These are phyloP conservation scores for Corchorus olitorius DNA, from an alignment of 345 rosid species.

Conservation along the genomic window DNA sequence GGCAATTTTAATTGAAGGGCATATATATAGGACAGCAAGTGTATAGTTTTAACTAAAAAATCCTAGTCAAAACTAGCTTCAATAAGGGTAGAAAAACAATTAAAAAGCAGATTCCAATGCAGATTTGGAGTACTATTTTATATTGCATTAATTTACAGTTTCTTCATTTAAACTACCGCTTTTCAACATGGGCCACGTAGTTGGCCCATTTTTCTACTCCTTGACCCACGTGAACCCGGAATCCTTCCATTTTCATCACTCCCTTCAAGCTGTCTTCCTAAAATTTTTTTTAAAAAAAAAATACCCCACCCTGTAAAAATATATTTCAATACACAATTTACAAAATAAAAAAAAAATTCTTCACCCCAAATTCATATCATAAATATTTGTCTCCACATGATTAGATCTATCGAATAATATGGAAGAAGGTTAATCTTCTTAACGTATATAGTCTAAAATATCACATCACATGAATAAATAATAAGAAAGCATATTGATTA, in stretches of 20 bases:
- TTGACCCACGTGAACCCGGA: slow-evolving; percentile 21
- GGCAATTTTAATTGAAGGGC: not conserved
- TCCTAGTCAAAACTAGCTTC: not conserved
- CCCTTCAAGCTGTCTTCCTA: not conserved
- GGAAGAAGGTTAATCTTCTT: too few species aligned
- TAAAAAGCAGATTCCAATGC: not conserved
- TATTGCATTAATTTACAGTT: slow-evolving; percentile 10
- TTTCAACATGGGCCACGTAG: slow-evolving; percentile 17
- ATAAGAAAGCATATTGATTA: too few species aligned
- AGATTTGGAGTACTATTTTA: not conserved
- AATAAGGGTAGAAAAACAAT: not conserved
- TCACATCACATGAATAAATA: too few species aligned
- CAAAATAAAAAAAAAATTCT: too few species aligned
- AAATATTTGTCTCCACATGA: too few species aligned
- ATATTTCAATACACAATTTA: not conserved
- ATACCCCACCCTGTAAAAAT: not conserved
- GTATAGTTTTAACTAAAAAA: not conserved
- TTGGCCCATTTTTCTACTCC: slow-evolving; percentile 5
- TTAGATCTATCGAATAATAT: too few species aligned
- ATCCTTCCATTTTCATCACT: not conserved
- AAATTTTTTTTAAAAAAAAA: not conserved
- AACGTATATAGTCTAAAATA: too few species aligned
- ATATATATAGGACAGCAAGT: not conserved
- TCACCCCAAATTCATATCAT: too few species aligned
- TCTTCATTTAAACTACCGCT: not conserved